Percentiles rank a stretch among this genome's conserved stretches.
Evolutionary conservation across 1,284 basidiomycete genomes (phyloP).

Genomic region (Phellopilus nigrolimitatus): DNA sequence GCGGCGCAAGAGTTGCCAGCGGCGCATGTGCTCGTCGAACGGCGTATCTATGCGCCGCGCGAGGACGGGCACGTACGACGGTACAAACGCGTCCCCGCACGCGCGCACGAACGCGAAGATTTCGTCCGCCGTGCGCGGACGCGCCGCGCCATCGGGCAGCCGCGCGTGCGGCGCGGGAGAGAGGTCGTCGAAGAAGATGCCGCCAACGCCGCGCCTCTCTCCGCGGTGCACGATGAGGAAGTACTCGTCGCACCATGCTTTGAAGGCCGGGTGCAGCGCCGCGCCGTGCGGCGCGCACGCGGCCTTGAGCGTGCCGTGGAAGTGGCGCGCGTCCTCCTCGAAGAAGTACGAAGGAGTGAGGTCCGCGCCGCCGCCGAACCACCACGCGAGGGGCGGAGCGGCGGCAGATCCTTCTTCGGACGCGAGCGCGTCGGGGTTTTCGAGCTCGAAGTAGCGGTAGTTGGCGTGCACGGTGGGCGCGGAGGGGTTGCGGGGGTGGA

Average conservation of each 20-base stretch:
- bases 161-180: constrained; percentile 54
- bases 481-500: constrained; percentile 91
- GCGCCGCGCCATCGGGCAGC: constrained; percentile 39
- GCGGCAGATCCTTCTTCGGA: constrained; percentile 29
- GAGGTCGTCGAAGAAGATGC: constrained; percentile 96
- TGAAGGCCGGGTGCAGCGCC: constrained; percentile 77
- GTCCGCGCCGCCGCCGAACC: constrained; percentile 98
- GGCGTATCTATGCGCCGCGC: constrained; percentile 47
- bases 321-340: constrained; percentile 83
- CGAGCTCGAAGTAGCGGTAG: constrained; percentile 96
- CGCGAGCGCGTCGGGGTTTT: constrained; percentile 37
- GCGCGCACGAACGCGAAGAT: constrained; percentile 74
- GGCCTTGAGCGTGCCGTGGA: constrained; percentile 76
- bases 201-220: constrained; percentile 89
- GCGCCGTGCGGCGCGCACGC: constrained; percentile 75
- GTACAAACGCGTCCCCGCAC: constrained; percentile 77
- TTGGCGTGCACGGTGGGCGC: constrained; percentile 95
- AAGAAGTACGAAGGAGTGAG: constrained; percentile 93
- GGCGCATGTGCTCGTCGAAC: constrained; percentile 62
- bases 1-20: constrained; percentile 88
- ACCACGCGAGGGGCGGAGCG: constrained; percentile 70
- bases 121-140: constrained; percentile 54
- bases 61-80: constrained; percentile 85
- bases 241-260: constrained; percentile 97
- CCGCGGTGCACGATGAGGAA: constrained; percentile 92